Conservation (phyloP, 176 grass and related monocot species). For the Pontederia crassipes region DNA sequence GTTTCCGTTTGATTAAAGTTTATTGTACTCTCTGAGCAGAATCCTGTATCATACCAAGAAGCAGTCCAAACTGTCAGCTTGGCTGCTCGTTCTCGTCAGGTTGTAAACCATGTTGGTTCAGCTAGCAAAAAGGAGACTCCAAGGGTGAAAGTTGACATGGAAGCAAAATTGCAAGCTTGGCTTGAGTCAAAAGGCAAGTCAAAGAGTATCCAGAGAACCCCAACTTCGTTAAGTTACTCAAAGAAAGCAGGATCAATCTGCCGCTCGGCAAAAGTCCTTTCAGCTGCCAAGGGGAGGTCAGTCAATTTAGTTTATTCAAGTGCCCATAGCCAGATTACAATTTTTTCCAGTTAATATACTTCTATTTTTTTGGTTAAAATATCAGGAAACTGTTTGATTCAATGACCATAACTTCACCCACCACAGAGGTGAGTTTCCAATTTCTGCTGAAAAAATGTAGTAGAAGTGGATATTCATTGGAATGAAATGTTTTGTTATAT, state of each 20-base stretch:
- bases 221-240: constrained; percentile 34
- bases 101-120: constrained; percentile 40
- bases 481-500: too few species aligned
- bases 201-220: constrained; percentile 54
- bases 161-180: constrained; percentile 73
- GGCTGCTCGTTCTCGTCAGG: constrained; percentile 58
- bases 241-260: constrained; percentile 35
- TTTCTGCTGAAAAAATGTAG: neutral
- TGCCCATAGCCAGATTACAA: neutral
- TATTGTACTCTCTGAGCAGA: constrained; percentile 31
- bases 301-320: constrained; percentile 15
- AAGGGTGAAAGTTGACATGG: constrained; percentile 81
- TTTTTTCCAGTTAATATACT: neutral
- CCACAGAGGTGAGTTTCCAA: constrained; percentile 9
- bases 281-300: constrained; percentile 62
- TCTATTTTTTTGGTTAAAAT: constrained; percentile 28
- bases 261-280: constrained; percentile 37
- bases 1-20: neutral
- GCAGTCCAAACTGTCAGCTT: constrained; percentile 64
- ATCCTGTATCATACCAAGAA: constrained; percentile 75
- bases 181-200: constrained; percentile 80
- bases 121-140: constrained; percentile 60
- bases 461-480: too few species aligned
- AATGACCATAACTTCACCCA: constrained; percentile 14
- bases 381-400: constrained; percentile 62